These are phyloP conservation scores for Aureobasidium namibiae DNA, from an alignment of 2,329 filamentous ascomycete species.

Conservation along the genomic window DNA sequence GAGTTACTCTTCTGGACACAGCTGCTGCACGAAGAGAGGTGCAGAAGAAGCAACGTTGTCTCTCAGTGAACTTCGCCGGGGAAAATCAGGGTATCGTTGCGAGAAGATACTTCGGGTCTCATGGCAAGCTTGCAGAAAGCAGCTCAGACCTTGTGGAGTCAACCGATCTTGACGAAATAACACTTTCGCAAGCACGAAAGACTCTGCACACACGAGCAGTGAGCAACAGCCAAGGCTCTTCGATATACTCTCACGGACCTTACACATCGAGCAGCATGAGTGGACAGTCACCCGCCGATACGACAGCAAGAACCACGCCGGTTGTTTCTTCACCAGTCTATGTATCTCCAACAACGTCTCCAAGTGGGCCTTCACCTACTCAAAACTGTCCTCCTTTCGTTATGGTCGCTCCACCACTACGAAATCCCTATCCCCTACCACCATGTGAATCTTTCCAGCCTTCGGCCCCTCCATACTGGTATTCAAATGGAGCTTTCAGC, in stretches of 20 bases:
- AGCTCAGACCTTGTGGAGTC: neutral
- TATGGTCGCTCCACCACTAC: neutral
- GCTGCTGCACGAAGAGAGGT: neutral
- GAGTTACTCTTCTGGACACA: neutral
- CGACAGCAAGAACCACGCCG: constrained; percentile 40
- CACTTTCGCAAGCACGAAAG: constrained; percentile 55
- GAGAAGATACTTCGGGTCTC: neutral
- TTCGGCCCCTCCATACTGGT: constrained; percentile 49
- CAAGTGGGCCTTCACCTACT: too few species aligned
- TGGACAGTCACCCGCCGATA: constrained; percentile 22
- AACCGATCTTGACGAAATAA: constrained; percentile 47
- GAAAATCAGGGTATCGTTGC: neutral
- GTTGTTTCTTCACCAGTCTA: constrained; percentile 42
- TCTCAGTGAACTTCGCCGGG: neutral
- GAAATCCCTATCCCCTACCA: constrained; percentile 22
- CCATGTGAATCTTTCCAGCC: constrained; percentile 45
- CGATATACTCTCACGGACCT: constrained; percentile 7
- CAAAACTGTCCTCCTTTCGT: constrained; percentile 18
- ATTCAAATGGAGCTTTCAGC: neutral
- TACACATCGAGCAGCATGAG: constrained; percentile 8
- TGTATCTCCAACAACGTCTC: too few species aligned
- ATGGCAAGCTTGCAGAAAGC: neutral
- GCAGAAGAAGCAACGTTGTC: neutral
- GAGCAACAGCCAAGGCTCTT: neutral
- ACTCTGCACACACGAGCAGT: constrained; percentile 18